Evolutionary conservation across 495 filamentous ascomycete species (phyloP).

Genomic region (Aspergillus hancockii): DNA sequence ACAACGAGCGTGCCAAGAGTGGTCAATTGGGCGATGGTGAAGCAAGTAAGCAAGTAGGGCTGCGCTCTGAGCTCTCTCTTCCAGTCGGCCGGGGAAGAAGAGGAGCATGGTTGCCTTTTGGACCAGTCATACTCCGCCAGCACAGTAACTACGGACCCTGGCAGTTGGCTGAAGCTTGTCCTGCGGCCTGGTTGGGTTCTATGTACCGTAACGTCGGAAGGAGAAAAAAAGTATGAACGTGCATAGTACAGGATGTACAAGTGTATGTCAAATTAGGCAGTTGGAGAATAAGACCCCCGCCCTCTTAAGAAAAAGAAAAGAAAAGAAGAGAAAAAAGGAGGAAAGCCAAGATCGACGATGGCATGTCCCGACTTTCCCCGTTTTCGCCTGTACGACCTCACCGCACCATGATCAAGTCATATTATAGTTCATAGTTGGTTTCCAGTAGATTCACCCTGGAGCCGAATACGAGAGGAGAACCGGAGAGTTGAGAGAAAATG

Average conservation of each 20-base stretch:
- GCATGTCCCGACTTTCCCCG: background rate
- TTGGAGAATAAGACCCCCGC: background rate
- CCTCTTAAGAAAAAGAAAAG: background rate
- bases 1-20: too few species aligned
- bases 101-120: background rate
- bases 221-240: too few species aligned
- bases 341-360: background rate
- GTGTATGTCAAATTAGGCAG: background rate
- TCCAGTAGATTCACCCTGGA: background rate
- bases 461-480: background rate
- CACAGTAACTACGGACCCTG: conserved; percentile 12
- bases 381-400: background rate
- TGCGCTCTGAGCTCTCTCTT: too few species aligned
- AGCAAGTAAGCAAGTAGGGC: too few species aligned
- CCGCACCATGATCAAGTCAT: background rate
- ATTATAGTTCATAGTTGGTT: background rate
- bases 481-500: background rate
- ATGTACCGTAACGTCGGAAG: background rate
- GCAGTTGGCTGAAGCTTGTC: conserved; percentile 15
- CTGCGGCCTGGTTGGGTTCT: background rate
- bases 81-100: too few species aligned
- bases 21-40: too few species aligned
- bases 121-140: conserved; percentile 12
- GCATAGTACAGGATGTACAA: background rate
- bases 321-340: background rate